Base-by-base conservation (phyloP, 2,329 filamentous ascomycete genomes). In the Monilinia aucupariae region DNA sequence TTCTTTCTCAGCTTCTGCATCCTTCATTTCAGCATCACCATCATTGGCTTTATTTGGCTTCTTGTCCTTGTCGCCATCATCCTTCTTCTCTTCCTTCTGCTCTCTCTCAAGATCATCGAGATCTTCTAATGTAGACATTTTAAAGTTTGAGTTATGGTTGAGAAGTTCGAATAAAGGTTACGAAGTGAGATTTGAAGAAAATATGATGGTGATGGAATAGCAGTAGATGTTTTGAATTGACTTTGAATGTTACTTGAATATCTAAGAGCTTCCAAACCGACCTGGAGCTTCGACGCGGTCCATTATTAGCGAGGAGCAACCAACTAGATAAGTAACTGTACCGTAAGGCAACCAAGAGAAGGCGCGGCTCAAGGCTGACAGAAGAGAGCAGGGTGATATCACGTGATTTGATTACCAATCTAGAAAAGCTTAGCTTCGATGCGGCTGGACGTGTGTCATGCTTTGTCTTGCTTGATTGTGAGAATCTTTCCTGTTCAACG, bases 11-110 rank as follows among this genome's bases (percentile, higher is more conserved):
- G 86, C 83, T 67, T 88, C 87, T 13, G 86, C 88, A 75, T 97
- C 92, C 76, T 93, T 87, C 92, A 97, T 97, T 64, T 96, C 91
- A 58, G 88, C 88, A 79, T 97, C 93, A 55, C 83, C 89, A n/a
- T 55, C 51, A 48, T 58, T 56, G 72, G 88, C 86, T 62, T 80
- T 78, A 64, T 78, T 76, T 61, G 76, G 71, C 75, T 84, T 84
- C 71, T 76, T 77, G 72, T 84, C 81, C 72, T 83, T 82, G 68
- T 81, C 79, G 67, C 80, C 80, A 73, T 78, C 78, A 69, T 82
- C 78, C 70, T 83, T 82, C 70, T 84, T 81, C 71, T 85, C 81
- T 75, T 88, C 82, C 74, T 87, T 84, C 79, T 83, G 83, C 77
- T 83, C 80, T 75, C 88, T 84, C 80, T 90, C 87, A 74, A 90